phyloP scores from a whole-genome alignment of 495 filamentous ascomycete species.

The Penicillium maclennaniae region DNA sequence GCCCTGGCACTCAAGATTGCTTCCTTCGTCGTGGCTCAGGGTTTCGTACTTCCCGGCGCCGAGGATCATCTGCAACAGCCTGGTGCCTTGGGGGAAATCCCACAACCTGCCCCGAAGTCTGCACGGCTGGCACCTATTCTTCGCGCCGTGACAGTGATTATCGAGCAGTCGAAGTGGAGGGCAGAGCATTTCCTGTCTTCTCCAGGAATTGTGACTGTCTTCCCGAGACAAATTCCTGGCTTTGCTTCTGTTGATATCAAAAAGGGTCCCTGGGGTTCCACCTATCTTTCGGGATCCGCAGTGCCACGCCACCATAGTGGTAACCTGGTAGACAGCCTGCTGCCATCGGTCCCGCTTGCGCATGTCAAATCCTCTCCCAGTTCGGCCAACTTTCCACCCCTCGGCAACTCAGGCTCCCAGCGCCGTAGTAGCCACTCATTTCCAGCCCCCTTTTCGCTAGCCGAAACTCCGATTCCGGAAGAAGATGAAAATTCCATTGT shows the following conservation, averaged over 20 bases:
- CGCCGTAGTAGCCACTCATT: constrained; percentile 42
- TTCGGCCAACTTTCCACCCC: constrained; percentile 53
- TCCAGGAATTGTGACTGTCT: constrained; percentile 67
- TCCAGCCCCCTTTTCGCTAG: constrained; percentile 30
- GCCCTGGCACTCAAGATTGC: constrained; percentile 73
- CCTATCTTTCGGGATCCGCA: constrained; percentile 43
- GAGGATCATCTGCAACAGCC: constrained; percentile 36
- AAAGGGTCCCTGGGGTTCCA: constrained; percentile 43
- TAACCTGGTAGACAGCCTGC: constrained; percentile 57
- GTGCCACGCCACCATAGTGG: constrained; percentile 39
- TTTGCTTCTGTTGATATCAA: constrained; percentile 43
- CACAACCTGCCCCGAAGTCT: constrained; percentile 52
- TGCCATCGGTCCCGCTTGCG: constrained; percentile 47
- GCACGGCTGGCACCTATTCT: constrained; percentile 66
- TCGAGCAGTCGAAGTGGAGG: constrained; percentile 73
- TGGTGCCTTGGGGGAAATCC: constrained; percentile 32
- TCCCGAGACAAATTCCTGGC: constrained; percentile 51
- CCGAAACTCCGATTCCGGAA: constrained; percentile 42
- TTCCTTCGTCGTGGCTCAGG: constrained; percentile 64
- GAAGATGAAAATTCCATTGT: constrained; percentile 76
- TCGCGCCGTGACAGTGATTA: constrained; percentile 76
- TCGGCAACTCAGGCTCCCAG: constrained; percentile 46
- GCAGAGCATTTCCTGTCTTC: constrained; percentile 75
- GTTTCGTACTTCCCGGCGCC: constrained; percentile 57
- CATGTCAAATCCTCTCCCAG: constrained; percentile 29